Conservation (phyloP, 306 rosid species). For the Malus orientalis region DNA sequence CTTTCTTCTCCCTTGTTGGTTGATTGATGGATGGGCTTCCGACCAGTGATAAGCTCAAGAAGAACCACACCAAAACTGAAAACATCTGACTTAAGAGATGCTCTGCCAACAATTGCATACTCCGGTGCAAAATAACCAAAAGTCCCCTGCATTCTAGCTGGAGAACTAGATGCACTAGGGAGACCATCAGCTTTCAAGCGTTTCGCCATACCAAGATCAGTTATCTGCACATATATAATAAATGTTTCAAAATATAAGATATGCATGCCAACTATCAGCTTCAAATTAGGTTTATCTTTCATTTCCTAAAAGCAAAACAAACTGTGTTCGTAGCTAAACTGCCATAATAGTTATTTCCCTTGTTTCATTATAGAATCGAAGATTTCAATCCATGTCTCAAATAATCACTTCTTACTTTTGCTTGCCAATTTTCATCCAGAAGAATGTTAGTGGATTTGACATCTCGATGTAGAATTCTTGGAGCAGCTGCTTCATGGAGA, state of each 20-base stretch:
- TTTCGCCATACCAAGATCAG: constrained; percentile 98
- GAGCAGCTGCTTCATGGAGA: constrained; percentile 99
- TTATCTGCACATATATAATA: constrained; percentile 48
- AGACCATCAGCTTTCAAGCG: constrained; percentile 58
- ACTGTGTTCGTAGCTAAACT: not conserved
- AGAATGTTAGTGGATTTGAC: constrained; percentile 96
- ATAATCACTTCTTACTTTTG: constrained; percentile 52
- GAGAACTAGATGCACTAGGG: constrained; percentile 72
- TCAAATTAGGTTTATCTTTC: not conserved
- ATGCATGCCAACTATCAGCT: not conserved
- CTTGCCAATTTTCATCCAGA: constrained; percentile 75
- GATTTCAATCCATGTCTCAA: constrained; percentile 6
- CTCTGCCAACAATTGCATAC: constrained; percentile 82
- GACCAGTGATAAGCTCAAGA: constrained; percentile 91
- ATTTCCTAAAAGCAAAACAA: not conserved
- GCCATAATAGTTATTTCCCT: not conserved
- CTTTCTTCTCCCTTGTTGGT: constrained; percentile 76
- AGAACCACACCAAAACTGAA: constrained; percentile 98
- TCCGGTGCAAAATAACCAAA: constrained; percentile 99
- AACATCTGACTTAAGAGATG: constrained; percentile 86
- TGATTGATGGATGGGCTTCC: constrained; percentile 67
- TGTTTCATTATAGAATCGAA: not conserved
- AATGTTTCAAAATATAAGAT: not conserved
- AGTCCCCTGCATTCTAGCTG: constrained; percentile 93
- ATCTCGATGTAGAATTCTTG: constrained; percentile 89